Evolutionary conservation across 129 eudicot species (phyloP).

Genomic region (Pseudognaphalium luteoalbum): DNA sequence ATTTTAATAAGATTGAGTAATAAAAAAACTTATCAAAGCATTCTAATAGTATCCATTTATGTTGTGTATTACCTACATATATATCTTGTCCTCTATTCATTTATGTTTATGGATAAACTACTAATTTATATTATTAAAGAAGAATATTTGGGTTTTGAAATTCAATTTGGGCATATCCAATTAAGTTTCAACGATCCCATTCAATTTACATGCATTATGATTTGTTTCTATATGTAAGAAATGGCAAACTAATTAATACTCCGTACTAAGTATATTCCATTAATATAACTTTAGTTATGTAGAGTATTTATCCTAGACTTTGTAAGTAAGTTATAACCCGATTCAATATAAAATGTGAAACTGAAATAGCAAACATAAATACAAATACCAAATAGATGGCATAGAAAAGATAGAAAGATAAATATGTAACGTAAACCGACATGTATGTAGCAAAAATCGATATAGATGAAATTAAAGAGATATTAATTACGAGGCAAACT

Average conservation of each 20-base stretch:
- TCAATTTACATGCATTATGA: background rate
- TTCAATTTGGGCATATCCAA: background rate
- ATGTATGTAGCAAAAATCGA: background rate
- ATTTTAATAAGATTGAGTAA: background rate
- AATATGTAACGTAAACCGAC: background rate
- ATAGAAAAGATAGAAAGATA: background rate
- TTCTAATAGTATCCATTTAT: constrained; percentile 5
- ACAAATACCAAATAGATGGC: background rate
- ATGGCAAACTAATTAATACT: too few relatives aligned
- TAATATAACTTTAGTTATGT: background rate
- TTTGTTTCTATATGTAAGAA: background rate
- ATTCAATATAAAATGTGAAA: too few relatives aligned
- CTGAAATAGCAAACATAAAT: background rate
- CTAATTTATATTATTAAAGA: too few relatives aligned
- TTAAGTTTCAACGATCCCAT: background rate
- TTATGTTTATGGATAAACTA: background rate
- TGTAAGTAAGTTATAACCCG: background rate
- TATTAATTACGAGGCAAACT: background rate
- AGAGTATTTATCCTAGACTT: too few relatives aligned
- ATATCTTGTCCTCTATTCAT: background rate
- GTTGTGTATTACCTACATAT: background rate
- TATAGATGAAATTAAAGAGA: background rate
- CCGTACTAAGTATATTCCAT: background rate
- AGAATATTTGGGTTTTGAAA: background rate
- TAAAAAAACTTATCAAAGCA: background rate